phyloP scores from a whole-genome alignment of 179 eudicot species.

The Camellia oleifera region DNA sequence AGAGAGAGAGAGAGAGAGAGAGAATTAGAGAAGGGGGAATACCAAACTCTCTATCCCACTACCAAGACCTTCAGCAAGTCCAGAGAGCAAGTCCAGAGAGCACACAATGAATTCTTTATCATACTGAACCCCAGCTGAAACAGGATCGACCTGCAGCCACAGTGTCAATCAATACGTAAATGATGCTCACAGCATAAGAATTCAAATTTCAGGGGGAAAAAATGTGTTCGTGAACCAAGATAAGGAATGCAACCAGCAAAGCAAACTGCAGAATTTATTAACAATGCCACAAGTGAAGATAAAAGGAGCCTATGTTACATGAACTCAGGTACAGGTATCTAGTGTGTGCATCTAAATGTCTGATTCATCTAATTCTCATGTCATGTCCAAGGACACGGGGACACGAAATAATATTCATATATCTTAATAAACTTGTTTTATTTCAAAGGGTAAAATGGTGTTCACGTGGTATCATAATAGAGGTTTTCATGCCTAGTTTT shows the following conservation, averaged over 20 bases:
- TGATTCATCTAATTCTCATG: no score
- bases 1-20: background rate
- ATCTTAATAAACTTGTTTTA: no score
- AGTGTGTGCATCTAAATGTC: no score
- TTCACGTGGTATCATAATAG: no score
- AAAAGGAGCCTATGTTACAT: background rate
- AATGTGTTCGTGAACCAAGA: conserved; percentile 9
- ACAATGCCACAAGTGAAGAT: background rate
- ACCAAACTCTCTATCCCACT: conserved; percentile 94
- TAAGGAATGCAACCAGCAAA: conserved; percentile 12
- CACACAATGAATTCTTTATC: conserved; percentile 91
- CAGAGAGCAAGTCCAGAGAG: conserved; percentile 89
- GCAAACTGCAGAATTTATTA: background rate
- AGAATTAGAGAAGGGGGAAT: conserved; percentile 21
- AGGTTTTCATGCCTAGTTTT: no score
- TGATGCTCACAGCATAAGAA: background rate
- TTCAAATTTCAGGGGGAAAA: background rate
- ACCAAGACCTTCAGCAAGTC: conserved; percentile 96
- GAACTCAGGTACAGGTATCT: no score
- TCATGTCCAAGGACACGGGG: no score
- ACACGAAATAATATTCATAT: no score
- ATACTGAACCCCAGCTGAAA: conserved; percentile 68
- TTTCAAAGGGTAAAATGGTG: no score
- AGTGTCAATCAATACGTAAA: background rate
- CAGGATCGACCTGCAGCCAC: conserved; percentile 61